These are phyloP conservation scores for Penicillium dipodomyicola DNA, from an alignment of 495 filamentous ascomycete species.

Conservation along the genomic window DNA sequence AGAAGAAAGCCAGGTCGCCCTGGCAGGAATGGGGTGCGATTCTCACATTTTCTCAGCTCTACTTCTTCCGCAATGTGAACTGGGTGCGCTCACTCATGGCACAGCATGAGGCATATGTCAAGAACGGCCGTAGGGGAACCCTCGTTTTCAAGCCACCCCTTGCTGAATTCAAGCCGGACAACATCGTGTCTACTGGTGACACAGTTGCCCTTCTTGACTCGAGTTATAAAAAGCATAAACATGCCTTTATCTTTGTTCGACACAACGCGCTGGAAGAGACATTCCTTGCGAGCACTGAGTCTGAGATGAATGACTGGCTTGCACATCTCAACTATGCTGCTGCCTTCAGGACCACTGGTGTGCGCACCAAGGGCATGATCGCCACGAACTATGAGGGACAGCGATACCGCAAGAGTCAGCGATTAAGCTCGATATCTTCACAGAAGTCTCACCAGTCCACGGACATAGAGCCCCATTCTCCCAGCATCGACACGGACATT, in stretches of 20 bases:
- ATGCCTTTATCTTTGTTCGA: conserved; percentile 89
- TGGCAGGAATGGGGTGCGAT: conserved; percentile 99
- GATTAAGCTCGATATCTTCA: conserved; percentile 57
- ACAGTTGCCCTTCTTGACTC: conserved; percentile 85
- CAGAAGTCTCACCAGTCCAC: conserved; percentile 27
- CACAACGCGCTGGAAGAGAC: conserved; percentile 87
- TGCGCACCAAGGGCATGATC: conserved; percentile 83
- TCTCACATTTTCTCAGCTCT: conserved; percentile 89
- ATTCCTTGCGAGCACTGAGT: conserved; percentile 82
- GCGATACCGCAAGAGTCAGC: conserved; percentile 63
- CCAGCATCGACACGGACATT: conserved; percentile 74
- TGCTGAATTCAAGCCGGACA: conserved; percentile 88
- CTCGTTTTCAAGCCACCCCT: conserved; percentile 88
- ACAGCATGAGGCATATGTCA: conserved; percentile 78
- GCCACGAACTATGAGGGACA: conserved; percentile 84
- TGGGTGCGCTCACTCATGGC: conserved; percentile 92
- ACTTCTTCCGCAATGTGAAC: conserved; percentile 87
- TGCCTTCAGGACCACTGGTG: conserved; percentile 87
- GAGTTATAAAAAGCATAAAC: conserved; percentile 92
- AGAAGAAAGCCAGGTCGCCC: conserved; percentile 89
- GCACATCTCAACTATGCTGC: conserved; percentile 95
- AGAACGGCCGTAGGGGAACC: conserved; percentile 49
- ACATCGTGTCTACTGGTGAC: conserved; percentile 84
- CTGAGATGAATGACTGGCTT: conserved; percentile 96
- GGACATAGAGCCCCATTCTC: conserved; percentile 41